Conservation (phyloP, 768 basidiomycete genomes). For the Suillus cothurnatus region DNA sequence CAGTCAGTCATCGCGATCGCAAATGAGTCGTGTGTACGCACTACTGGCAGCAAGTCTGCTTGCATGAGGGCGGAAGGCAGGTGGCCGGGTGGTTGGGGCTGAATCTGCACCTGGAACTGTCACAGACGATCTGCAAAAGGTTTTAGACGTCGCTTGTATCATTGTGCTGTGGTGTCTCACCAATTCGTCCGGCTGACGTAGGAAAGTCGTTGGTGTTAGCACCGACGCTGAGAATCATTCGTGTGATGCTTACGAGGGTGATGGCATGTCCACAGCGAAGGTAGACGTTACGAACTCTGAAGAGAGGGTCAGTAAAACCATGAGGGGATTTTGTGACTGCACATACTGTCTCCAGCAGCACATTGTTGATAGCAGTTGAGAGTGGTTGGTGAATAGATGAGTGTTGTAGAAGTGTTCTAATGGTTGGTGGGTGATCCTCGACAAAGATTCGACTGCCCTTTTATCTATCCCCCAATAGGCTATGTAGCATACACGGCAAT, state of each 20-base stretch:
- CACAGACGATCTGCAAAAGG: conserved; percentile 45
- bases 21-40: conserved; percentile 27
- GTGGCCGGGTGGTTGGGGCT: conserved; percentile 51
- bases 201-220: neutral
- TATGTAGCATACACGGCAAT: conserved; percentile 29
- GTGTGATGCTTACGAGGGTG: conserved; percentile 39
- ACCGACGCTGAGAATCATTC: neutral
- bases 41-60: conserved; percentile 51
- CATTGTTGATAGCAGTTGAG: conserved; percentile 36
- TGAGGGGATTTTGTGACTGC: neutral
- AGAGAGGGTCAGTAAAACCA: conserved; percentile 1
- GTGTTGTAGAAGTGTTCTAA: conserved; percentile 14
- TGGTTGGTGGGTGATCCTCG: conserved; percentile 13
- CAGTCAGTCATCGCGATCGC: conserved; percentile 1
- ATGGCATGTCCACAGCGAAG: conserved; percentile 49
- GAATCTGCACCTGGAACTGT: conserved; percentile 50
- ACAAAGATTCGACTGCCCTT: conserved; percentile 20
- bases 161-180: conserved; percentile 15
- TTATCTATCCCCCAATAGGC: conserved; percentile 22
- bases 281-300: conserved; percentile 51
- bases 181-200: conserved; percentile 40
- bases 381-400: conserved; percentile 13
- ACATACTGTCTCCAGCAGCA: conserved; percentile 59
- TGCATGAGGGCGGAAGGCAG: conserved; percentile 47
- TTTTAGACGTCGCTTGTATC: conserved; percentile 11